A percentile compares a stretch with the other conserved stretches of the same genome.
Evolutionary conservation across 1,284 basidiomycete species (phyloP).

Genomic region (Athelia sp.): DNA sequence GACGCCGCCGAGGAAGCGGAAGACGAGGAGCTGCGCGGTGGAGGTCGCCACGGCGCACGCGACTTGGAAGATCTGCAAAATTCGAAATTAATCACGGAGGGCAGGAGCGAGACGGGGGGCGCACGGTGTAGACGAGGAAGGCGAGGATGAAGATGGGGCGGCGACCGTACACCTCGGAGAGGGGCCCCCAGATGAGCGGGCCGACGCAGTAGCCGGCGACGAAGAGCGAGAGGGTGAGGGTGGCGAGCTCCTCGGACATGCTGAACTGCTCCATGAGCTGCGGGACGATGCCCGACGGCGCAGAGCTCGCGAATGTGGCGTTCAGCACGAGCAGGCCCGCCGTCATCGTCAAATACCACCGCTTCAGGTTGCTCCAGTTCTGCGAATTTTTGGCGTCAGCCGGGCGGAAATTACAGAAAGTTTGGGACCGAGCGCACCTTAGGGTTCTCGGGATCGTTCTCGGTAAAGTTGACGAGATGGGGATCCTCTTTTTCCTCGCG

Average conservation of each 20-base stretch:
- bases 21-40: conserved; percentile 55
- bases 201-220: conserved; percentile 54
- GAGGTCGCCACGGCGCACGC: conserved; percentile 60
- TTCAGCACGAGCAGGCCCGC: conserved; percentile 66
- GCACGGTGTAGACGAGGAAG: conserved; percentile 59
- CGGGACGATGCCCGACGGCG: conserved; percentile 44
- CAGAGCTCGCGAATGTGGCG: conserved; percentile 60
- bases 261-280: conserved; percentile 46
- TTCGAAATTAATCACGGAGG: background rate
- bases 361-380: conserved; percentile 32
- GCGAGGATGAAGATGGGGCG: conserved; percentile 64
- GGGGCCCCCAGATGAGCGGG: conserved; percentile 61
- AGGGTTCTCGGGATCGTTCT: conserved; percentile 29
- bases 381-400: conserved; percentile 10
- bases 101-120: conserved; percentile 6
- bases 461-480: conserved; percentile 29
- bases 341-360: conserved; percentile 51
- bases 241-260: conserved; percentile 48
- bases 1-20: conserved; percentile 64
- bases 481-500: conserved; percentile 16
- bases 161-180: conserved; percentile 49
- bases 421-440: conserved; percentile 17
- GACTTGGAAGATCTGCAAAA: conserved; percentile 47
- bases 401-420: background rate
- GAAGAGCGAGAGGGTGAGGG: conserved; percentile 47